Evolutionary conservation across 805 yeast species (phyloP), one percentile per base, ranked within the genome.

Genomic region (Grigorovia transvaalensis): DNA sequence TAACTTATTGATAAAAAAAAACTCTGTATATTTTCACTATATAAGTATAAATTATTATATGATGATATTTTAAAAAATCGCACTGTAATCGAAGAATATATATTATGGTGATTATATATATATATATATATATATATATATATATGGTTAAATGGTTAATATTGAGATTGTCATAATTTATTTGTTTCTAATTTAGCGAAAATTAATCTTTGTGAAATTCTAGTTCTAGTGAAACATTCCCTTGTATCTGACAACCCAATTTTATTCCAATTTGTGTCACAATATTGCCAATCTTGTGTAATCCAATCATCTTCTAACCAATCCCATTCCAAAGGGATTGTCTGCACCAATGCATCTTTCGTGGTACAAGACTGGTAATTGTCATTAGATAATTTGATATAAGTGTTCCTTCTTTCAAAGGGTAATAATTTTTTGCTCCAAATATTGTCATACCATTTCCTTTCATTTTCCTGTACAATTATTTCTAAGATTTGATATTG

Each of bases 251-350:
- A 35, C 2, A 44, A 17, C 1, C 70, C 70, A 11, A 56, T 51
- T 11, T 42, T 38, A 12, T 48, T 44, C 70, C 70, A 66, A 44
- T 58, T 49, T 5, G 66, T 47, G 50, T 64, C 64, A 8, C 50
- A 55, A 51, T 60, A 65, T 9, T 42, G 15, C 70, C 70, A 66
- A 9, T 51, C 55, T 4, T 54, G 44, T 8, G 52, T 57, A 15
- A 50, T 47, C 70, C 70, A 66, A 20, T 52, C 51, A 42, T 59
- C 56, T 46, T 66, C 68, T 17, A 66, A 51, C 66, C 65, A 62
- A 18, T 52, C 46, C 68, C 67, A 65, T 38, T 58, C 61, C 20
- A 62, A 55, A 30, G 60, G 55, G 52, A 58, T 53, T 0, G 66
- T 62, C n/a, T 61, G 53, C 23, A 46, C 44, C 23, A 48, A 29